Evolutionary conservation across 371 early-diverging fungal genomes (phyloP), one percentile per base, ranked within the genome.

Genomic region (Batkoa obscura): DNA sequence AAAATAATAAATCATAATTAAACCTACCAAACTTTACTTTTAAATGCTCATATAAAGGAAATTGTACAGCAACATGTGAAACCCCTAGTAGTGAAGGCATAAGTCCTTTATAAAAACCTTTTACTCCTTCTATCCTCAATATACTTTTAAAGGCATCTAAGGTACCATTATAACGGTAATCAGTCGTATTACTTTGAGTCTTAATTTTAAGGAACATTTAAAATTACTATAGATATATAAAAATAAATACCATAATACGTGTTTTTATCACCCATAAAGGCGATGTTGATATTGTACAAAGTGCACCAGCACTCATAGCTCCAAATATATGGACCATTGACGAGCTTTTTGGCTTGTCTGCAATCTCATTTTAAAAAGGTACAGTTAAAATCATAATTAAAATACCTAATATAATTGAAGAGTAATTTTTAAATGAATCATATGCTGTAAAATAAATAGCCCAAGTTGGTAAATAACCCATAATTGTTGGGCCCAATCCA

Each of bases 241-340:
- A 33, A 23, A 8, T 49, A 55, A 43, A 56, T 73, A 83, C 84
- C 89, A 91, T 90, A 50, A 91, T 75, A 50, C 92, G 73, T 31
- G 91, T 89, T 65, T 90, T 85, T 37, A 94, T 79, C 12, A 95
- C 89, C 96, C 96, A 95, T 13, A 93, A 65, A 6, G 96, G 96
- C 52, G 90, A 92, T 3, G 90, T 89, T 38, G 79, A 65, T 0
- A 77, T 68, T 10, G 88, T 87, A 30, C 84, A 82, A 2, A 83
- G 68, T n/a, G 81, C 78, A 30, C 91, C 90, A 13, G 96, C 90
- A 31, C 75, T 71, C 75, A 91, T 80, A 32, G 94, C 90, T 9
- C 90, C 78, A 31, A 79, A 52, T 12, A 93, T 78, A 64, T 92
- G 86, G 45, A 86, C 76, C 43, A 74, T 5, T 4, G 30, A 6